Percentiles rank a stretch among this genome's conserved stretches.
Conservation (phyloP, 78 protist genomes). For the Dictyostelium firmibasis region DNA sequence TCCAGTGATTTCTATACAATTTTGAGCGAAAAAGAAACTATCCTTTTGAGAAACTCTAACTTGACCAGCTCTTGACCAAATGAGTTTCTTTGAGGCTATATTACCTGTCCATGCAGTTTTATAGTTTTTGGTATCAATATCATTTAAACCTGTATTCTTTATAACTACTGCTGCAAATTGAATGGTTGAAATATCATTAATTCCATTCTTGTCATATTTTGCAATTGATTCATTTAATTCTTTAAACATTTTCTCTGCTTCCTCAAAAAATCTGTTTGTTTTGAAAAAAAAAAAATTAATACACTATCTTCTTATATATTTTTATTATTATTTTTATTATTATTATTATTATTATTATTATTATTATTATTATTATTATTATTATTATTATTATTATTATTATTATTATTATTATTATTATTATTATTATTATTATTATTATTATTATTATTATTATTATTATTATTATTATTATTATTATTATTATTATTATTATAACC, state of each 20-base stretch:
- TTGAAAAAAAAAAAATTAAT: too few species aligned
- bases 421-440: too few species aligned
- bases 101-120: slow-evolving; percentile 26
- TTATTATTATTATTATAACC: too few species aligned
- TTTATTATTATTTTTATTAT: too few species aligned
- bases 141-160: slow-evolving; percentile 11
- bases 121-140: neutral
- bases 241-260: slow-evolving; percentile 42
- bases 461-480: too few species aligned
- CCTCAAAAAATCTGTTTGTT: slow-evolving; percentile 40
- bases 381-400: too few species aligned
- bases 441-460: too few species aligned
- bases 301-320: too few species aligned
- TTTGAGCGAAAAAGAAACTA: slow-evolving; percentile 39
- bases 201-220: neutral
- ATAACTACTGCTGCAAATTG: slow-evolving; percentile 16
- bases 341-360: too few species aligned
- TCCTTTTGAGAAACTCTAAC: neutral
- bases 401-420: too few species aligned
- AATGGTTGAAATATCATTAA: slow-evolving; percentile 38
- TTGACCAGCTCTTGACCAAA: slow-evolving; percentile 78
- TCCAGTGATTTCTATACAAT: slow-evolving; percentile 40
- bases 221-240: slow-evolving; percentile 25
- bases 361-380: too few species aligned
- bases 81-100: neutral